Base-by-base conservation (phyloP, 495 filamentous ascomycete species). In the Daldinia loculata region DNA sequence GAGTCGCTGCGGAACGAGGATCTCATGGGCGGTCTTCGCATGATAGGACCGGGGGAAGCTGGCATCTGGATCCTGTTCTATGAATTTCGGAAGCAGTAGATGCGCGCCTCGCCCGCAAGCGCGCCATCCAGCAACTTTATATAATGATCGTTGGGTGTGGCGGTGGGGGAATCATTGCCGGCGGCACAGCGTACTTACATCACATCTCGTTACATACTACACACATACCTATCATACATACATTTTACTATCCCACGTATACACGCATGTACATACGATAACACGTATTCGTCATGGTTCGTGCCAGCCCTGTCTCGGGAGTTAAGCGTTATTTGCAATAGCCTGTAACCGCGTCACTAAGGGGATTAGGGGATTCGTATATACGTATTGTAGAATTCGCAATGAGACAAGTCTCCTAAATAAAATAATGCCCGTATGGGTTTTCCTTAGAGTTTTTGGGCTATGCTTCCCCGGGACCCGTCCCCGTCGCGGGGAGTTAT, bases 1-100 rank as follows among this genome's bases (percentile, higher is more conserved):
- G 29, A 39, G 52, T 36, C 17, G 55, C 27, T 56, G 50, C 22
- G 55, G 66, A 55, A 53, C 48, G 65, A 60, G 57, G 45, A 66
- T 73, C 51, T 66, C 62, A 29, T 38, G 32, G 56, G 32, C 43
- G 50, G 52, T 73, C 17, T 66, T 66, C 32, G 65, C 56, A 41
- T 66, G 70, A 64, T 61, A 52, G 39, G 66, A 66, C 27, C 30
- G 39, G 22, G 24, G 48, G 50, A 34, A 45, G 53, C 70, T 66
- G 48, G 70, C 66, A 73, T 73, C 48, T 29, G 70, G 63, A 73
- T 69, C 70, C 70, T 69, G 61, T 66, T 69, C 70, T 69, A 73
- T 73, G 56, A 73, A 56, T 64, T 55, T 52, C 61, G 66, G 57
- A 59, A 69, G 56, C 51, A 69, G 66, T 66, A 62, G 58, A 53